phyloP scores from a whole-genome alignment of 140 eudicot species.

The Eryngium alpinum region DNA sequence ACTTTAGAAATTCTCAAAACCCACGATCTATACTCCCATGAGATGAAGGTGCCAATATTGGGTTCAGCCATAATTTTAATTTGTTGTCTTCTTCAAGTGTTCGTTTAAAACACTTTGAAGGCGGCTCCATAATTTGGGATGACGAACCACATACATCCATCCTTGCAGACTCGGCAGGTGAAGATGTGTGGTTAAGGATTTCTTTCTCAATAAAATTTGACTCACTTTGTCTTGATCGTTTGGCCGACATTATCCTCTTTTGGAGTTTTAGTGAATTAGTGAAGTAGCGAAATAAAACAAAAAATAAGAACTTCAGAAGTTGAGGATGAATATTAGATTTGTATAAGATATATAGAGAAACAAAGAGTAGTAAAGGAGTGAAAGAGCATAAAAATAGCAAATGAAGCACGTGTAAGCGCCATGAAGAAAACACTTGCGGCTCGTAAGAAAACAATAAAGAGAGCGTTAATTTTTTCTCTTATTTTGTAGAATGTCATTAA shows the following conservation, averaged over 20 bases:
- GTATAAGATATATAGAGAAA: neutral
- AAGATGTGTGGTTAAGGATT: neutral
- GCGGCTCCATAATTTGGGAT: neutral
- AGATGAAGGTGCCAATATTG: constrained; percentile 12
- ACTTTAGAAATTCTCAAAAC: constrained; percentile 20
- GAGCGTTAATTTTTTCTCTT: neutral
- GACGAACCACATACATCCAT: neutral
- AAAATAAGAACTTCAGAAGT: neutral
- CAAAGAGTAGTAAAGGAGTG: constrained; percentile 5
- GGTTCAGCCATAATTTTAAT: neutral
- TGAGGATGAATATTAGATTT: no score
- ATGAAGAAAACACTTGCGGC: neutral
- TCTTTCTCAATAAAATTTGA: constrained; percentile 14
- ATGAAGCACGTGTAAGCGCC: neutral
- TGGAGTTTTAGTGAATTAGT: no score
- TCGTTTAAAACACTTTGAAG: neutral
- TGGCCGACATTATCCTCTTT: constrained; percentile 21
- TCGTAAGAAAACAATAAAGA: neutral
- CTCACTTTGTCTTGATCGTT: constrained; percentile 17
- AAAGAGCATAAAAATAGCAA: neutral
- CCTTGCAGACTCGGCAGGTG: neutral
- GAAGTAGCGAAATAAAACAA: neutral
- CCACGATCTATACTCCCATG: neutral
- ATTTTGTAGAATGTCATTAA: neutral
- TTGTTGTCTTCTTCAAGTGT: neutral